Conservation (phyloP, 305 asterid species). For the Plantago coronopus region DNA sequence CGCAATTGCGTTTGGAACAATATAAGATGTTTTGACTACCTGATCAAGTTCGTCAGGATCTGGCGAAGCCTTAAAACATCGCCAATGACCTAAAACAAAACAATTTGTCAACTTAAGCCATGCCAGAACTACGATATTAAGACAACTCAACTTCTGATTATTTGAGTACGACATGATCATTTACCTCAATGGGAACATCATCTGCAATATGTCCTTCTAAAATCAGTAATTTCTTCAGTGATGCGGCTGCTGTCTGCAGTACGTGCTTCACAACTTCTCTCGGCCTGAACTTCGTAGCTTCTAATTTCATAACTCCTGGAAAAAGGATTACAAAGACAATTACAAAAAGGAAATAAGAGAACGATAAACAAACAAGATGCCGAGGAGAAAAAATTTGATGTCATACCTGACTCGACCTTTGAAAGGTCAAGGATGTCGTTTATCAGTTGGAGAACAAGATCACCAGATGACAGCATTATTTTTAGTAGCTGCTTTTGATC, state of each 20-base stretch:
- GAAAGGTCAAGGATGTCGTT: slow-evolving; percentile 93
- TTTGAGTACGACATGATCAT: slow-evolving; percentile 4
- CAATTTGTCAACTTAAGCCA: background rate
- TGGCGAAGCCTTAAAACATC: slow-evolving; percentile 93
- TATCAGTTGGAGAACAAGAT: slow-evolving; percentile 76
- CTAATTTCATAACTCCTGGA: slow-evolving; percentile 86
- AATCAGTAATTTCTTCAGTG: slow-evolving; percentile 64
- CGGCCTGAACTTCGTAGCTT: slow-evolving; percentile 87
- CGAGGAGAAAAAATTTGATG: background rate
- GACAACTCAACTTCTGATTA: background rate
- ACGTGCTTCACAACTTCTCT: slow-evolving; percentile 93
- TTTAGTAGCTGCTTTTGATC: slow-evolving; percentile 70
- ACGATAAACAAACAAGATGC: no score
- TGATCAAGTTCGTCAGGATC: slow-evolving; percentile 82
- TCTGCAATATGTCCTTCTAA: slow-evolving; percentile 80
- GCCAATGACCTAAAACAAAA: slow-evolving; percentile 61
- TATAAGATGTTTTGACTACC: slow-evolving; percentile 37
- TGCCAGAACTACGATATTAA: background rate
- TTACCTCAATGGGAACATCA: slow-evolving; percentile 90
- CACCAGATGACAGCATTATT: slow-evolving; percentile 89
- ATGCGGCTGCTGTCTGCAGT: slow-evolving; percentile 88
- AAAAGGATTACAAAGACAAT: background rate
- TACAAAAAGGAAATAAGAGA: no score
- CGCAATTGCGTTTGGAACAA: background rate
- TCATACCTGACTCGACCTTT: slow-evolving; percentile 88